Percentiles rank a stretch among this genome's conserved stretches.
These are phyloP conservation scores for Paecilomyces niveus DNA, from an alignment of 2,329 filamentous ascomycete genomes.

Conservation along the genomic window DNA sequence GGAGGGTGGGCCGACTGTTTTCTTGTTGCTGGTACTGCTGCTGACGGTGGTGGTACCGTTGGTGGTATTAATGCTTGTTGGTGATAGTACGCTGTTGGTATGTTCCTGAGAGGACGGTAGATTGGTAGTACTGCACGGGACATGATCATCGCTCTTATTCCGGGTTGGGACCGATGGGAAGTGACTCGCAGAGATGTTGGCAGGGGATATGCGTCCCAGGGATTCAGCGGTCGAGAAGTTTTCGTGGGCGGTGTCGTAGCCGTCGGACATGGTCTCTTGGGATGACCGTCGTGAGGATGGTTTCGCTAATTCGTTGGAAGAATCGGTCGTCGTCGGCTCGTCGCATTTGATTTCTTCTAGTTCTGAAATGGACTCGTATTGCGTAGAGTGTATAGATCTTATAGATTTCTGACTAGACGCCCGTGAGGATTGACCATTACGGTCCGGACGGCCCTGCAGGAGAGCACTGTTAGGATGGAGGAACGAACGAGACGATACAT, in stretches of 20 bases:
- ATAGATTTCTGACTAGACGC: neutral
- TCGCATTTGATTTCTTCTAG: neutral
- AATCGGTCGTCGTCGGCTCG: neutral
- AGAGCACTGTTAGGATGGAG: neutral
- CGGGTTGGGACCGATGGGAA: neutral
- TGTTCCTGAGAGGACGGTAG: neutral
- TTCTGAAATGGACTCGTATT: neutral
- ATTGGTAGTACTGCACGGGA: neutral
- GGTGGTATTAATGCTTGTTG: neutral
- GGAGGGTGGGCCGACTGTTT: neutral
- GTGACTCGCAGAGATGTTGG: neutral
- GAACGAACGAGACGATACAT: neutral
- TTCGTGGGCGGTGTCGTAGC: neutral
- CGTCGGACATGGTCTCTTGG: neutral
- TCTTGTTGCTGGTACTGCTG: constrained; percentile 2
- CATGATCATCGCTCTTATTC: neutral
- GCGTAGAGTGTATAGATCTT: neutral
- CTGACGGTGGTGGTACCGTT: neutral
- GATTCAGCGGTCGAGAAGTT: neutral
- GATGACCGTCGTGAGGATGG: neutral
- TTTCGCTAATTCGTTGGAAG: neutral
- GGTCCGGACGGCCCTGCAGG: neutral
- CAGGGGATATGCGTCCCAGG: neutral
- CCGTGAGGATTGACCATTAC: neutral
- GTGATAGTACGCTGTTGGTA: neutral